Percentiles rank a stretch among this genome's conserved stretches.
These are phyloP conservation scores for Scedosporium dehoogii DNA, from an alignment of 2,329 filamentous ascomycete genomes.

Conservation along the genomic window DNA sequence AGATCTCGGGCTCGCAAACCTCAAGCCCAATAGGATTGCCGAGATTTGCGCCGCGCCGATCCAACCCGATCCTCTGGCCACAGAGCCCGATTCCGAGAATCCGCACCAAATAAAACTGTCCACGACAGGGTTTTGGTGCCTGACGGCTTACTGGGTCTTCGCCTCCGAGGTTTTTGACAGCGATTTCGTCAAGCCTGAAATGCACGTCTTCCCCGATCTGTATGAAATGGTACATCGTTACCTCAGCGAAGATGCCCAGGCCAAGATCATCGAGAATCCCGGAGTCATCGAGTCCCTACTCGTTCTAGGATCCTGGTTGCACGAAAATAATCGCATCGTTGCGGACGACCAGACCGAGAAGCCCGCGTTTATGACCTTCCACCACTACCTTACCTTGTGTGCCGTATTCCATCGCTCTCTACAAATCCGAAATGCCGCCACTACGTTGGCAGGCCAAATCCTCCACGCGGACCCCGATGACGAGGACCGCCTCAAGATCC, in stretches of 20 bases:
- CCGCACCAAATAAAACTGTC: conserved; percentile 47
- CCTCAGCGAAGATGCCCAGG: conserved; percentile 38
- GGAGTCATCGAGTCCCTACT: conserved; percentile 51
- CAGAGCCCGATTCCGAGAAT: conserved; percentile 33
- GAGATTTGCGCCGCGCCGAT: conserved; percentile 31
- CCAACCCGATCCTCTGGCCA: conserved; percentile 33
- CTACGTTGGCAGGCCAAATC: conserved; percentile 39
- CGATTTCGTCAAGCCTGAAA: conserved; percentile 39
- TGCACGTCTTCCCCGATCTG: conserved; percentile 53
- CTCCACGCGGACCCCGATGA: conserved; percentile 51
- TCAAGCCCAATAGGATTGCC: conserved; percentile 34
- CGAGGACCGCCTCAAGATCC: conserved; percentile 47
- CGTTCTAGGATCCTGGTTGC: conserved; percentile 49
- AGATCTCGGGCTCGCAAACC: conserved; percentile 45
- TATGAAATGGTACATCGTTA: conserved; percentile 42
- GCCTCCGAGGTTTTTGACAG: conserved; percentile 51
- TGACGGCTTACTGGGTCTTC: conserved; percentile 54
- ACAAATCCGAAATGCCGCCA: conserved; percentile 44
- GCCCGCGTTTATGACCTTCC: conserved; percentile 47
- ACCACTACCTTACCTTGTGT: conserved; percentile 48
- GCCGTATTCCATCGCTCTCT: conserved; percentile 47
- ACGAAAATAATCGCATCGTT: conserved; percentile 36
- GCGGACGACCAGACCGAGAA: conserved; percentile 20
- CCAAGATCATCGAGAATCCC: conserved; percentile 35
- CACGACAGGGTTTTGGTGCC: conserved; percentile 46